Evolutionary conservation across 2,329 filamentous ascomycete genomes (phyloP).

Genomic region (Ophiostoma fasciatum): DNA sequence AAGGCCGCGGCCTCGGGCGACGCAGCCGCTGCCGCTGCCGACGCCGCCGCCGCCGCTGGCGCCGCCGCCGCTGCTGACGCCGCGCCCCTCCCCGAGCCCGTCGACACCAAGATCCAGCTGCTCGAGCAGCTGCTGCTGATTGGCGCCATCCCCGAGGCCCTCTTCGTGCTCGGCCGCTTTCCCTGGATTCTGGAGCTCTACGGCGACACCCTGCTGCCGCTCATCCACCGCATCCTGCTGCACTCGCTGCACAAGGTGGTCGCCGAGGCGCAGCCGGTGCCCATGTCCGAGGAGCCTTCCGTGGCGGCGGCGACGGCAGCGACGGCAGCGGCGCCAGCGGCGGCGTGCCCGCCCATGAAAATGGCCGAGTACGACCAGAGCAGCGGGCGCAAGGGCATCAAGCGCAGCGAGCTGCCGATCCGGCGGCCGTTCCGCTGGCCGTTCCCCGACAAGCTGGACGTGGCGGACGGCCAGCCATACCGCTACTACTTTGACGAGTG

Average conservation of each 20-base stretch:
- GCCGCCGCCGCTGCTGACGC: constrained; percentile 27
- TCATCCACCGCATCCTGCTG: constrained; percentile 71
- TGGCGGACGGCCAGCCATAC: constrained; percentile 64
- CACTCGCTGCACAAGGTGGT: constrained; percentile 67
- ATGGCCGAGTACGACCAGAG: constrained; percentile 44
- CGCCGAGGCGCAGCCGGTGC: constrained; percentile 27
- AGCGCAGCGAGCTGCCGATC: constrained; percentile 40
- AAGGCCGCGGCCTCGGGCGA: constrained; percentile 3
- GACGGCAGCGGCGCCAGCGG: constrained; percentile 15
- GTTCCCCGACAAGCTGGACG: constrained; percentile 62
- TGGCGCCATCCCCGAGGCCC: constrained; percentile 79
- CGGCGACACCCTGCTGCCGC: constrained; percentile 57
- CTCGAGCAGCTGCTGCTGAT: constrained; percentile 78
- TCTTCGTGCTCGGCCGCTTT: constrained; percentile 78
- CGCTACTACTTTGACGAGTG: constrained; percentile 97
- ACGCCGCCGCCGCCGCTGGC: constrained; percentile 52
- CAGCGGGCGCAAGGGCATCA: constrained; percentile 55
- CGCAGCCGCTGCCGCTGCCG: constrained; percentile 33
- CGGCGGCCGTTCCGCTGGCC: constrained; percentile 69
- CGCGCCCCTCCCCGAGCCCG: constrained; percentile 48
- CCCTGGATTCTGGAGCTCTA: constrained; percentile 83
- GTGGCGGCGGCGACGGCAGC: too few species aligned
- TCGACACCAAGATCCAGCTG: constrained; percentile 77
- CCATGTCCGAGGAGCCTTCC: not conserved
- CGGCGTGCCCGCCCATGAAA: constrained; percentile 27